These are phyloP conservation scores for Paramarasmius palmivorus DNA, from an alignment of 1,284 basidiomycete species.

Conservation along the genomic window DNA sequence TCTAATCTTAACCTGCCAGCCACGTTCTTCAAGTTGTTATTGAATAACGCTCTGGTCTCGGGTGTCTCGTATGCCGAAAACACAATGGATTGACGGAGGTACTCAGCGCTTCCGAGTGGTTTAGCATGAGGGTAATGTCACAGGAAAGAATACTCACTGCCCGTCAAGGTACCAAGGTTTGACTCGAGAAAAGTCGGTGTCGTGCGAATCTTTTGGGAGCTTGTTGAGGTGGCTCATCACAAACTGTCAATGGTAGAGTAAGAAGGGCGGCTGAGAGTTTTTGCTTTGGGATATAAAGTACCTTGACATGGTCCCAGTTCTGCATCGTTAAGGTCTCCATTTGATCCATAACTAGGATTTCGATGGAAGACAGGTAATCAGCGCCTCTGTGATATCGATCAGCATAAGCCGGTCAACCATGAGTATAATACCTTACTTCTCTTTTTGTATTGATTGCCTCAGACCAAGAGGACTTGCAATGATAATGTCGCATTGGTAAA, in stretches of 20 bases:
- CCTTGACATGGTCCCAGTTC: slow-evolving; percentile 98
- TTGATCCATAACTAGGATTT: slow-evolving; percentile 92
- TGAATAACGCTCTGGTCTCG: slow-evolving; percentile 83
- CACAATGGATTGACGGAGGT: slow-evolving; percentile 88
- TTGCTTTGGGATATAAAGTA: slow-evolving; percentile 29
- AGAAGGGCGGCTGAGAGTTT: slow-evolving; percentile 1
- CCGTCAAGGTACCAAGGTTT: slow-evolving; percentile 98
- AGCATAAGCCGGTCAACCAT: background rate
- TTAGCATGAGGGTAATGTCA: slow-evolving; percentile 1
- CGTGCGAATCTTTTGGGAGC: slow-evolving; percentile 89
- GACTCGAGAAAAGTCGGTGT: slow-evolving; percentile 94
- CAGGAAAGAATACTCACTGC: slow-evolving; percentile 55
- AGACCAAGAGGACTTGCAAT: slow-evolving; percentile 93
- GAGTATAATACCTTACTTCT: slow-evolving; percentile 62
- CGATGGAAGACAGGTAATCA: slow-evolving; percentile 93
- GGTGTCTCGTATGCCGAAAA: slow-evolving; percentile 91
- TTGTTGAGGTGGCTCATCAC: slow-evolving; percentile 84
- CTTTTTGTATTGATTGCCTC: slow-evolving; percentile 91
- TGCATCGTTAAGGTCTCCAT: slow-evolving; percentile 95
- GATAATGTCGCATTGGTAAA: slow-evolving; percentile 90
- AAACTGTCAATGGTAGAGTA: slow-evolving; percentile 55
- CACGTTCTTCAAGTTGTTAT: slow-evolving; percentile 75
- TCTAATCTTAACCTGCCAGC: slow-evolving; percentile 80
- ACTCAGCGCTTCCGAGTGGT: slow-evolving; percentile 55
- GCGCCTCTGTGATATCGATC: slow-evolving; percentile 52